phyloP scores from a whole-genome alignment of 345 rosid genomes.

The Physaria fendleri region DNA sequence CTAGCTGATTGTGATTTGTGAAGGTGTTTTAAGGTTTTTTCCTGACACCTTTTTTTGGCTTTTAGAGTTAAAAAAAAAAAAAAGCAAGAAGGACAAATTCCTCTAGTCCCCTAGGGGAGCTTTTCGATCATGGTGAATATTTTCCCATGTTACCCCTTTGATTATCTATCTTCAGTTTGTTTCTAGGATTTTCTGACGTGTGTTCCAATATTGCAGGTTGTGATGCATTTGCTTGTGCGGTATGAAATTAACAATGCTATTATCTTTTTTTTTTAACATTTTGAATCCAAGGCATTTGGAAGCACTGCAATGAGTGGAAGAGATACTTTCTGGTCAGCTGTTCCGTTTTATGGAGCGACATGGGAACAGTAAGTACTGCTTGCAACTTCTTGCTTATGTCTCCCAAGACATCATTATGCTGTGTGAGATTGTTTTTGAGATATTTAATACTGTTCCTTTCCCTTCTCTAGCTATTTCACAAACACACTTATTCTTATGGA shows the following conservation, averaged over 20 bases:
- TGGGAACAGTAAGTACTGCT: conserved; percentile 84
- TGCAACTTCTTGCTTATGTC: not conserved
- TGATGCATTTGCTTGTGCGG: conserved; percentile 99
- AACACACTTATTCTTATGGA: conserved; percentile 91
- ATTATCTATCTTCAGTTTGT: conserved; percentile 8
- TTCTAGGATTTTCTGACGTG: conserved; percentile 18
- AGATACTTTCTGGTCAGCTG: conserved; percentile 90
- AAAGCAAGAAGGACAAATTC: conserved; percentile 94
- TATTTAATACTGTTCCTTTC: not conserved
- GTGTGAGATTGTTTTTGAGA: not conserved
- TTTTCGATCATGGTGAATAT: conserved; percentile 81
- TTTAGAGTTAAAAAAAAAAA: too few relatives aligned
- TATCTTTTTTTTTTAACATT: conserved; percentile 34
- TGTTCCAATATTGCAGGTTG: conserved; percentile 59
- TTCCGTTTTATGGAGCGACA: conserved; percentile 92
- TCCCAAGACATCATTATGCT: not conserved
- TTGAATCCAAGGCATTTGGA: conserved; percentile 85
- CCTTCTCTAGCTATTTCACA: conserved; percentile 71
- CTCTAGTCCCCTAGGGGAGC: conserved; percentile 94
- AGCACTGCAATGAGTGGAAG: conserved; percentile 97
- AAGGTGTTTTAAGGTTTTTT: too few relatives aligned
- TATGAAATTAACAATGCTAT: conserved; percentile 30
- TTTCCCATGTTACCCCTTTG: not conserved
- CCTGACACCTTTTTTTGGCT: too few relatives aligned
- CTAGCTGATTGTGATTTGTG: too few relatives aligned